Conservation (phyloP, 2,329 filamentous ascomycete genomes). For the Parastagonospora avenae region DNA sequence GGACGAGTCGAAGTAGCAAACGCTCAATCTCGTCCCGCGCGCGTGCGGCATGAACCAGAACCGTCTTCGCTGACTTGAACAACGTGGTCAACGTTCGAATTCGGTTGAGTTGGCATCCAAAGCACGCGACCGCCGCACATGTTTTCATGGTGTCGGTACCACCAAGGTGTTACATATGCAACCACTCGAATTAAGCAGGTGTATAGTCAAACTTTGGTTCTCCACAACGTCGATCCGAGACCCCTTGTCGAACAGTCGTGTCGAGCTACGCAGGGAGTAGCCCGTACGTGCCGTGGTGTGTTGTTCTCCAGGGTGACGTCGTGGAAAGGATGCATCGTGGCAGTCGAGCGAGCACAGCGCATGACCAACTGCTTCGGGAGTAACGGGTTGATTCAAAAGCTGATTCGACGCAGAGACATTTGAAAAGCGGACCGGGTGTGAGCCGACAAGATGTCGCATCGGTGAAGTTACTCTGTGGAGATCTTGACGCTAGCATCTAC, state of each 20-base stretch:
- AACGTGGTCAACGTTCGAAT: background rate
- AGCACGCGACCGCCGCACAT: background rate
- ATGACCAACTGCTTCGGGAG: conserved; percentile 9
- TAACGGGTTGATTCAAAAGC: background rate
- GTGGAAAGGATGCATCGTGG: conserved; percentile 12
- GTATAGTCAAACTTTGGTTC: background rate
- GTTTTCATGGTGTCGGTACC: background rate
- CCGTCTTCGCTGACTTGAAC: background rate
- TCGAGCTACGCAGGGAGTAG: background rate
- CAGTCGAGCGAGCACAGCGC: conserved; percentile 14
- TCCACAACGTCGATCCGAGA: background rate
- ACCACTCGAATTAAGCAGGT: background rate
- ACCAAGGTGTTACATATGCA: background rate
- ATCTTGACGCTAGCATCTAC: conserved; percentile 3
- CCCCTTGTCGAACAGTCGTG: background rate
- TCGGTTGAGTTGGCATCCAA: background rate
- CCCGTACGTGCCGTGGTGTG: background rate
- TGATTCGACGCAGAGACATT: background rate
- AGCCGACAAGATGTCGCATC: background rate
- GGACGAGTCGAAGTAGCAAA: background rate
- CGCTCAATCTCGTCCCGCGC: no score
- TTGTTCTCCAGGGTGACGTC: conserved; percentile 4
- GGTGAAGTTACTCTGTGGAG: background rate
- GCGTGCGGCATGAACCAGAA: no score
- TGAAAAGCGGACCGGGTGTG: background rate